Base-by-base conservation (phyloP, 805 yeast species). In the Monosporozyma aquatica region DNA sequence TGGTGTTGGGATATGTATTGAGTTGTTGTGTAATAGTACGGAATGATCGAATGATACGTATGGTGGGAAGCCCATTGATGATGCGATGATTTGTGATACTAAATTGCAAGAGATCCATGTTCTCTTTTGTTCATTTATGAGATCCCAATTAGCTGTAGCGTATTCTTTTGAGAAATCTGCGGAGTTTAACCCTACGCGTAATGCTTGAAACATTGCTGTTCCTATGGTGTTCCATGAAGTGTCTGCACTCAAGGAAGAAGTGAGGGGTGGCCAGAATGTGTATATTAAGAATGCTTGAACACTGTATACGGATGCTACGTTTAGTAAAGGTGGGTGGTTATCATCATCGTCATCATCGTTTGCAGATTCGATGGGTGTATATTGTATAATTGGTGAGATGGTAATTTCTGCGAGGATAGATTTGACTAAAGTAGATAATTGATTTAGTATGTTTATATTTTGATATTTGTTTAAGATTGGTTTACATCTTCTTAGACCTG, bases 171-270 rank as follows among this genome's bases (percentile, higher is more conserved):
- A 67, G 43, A 66, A 70, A 17, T 85, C 90, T 0, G 87, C 92
- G 18, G 87, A 74, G 55, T 92, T 95, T 22, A 92, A 68, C 0
- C 98, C 97, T 13, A 90, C 83, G 42, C 97, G 68, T 26, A 89
- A 82, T 0, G 97, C 97, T 56, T 87, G 95, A 62, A 85, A 86
- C 53, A 87, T 70, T 4, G 97, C 97, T 37, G 86, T 80, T 0
- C 97, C 97, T 18, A 87, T 81, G 1, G 97, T 86, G 58, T 84
- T 86, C 95, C 97, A 90, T 4, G 95, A 82, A 6, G 95, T 82
- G 58, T 92, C 97, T 0, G 97, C 95, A 61, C 94, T 84, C 37
- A 92, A 70, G 0, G 97, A 87, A 0, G 97, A 87, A 0, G 96
- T 86, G 29, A 89, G 72, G 3, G 97, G 96, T 0, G 97, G 97